Base-by-base conservation (phyloP, 371 early-diverging fungal genomes). In the Fennellomyces sp. region DNA sequence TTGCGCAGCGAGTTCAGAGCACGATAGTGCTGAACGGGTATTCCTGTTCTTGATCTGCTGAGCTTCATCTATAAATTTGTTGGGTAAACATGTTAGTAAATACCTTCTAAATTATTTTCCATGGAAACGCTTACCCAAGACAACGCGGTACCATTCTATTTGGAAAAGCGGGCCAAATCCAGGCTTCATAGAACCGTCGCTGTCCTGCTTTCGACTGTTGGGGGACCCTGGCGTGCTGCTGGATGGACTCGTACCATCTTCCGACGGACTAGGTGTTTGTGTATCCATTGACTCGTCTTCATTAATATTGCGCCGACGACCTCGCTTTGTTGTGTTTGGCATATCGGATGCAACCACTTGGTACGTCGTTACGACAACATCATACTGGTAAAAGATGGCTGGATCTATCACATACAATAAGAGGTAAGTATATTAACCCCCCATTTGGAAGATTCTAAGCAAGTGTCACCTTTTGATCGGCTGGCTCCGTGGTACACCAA, bases 41-140 rank as follows among this genome's bases (percentile, higher is more conserved):
- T 70, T 72, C 31, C 78, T 76, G 72, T 94, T 94, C 64, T 92
- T 91, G 42, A 97, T 91, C 21, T 84, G 69, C 63, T 97, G 97
- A 4, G 95, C 96, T 75, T 97, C 97, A 71, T 97, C 97, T 57
- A 89, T 57, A 29, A 92, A 70, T 21, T 15, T 25, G 89, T 50
- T 4, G 70, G 68, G 30, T 73, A 63, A 17, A 1, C 13, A n/a
- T 39, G n/a, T n/a, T n/a, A n/a, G n/a, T n/a, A n/a, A n/a, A n/a
- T n/a, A n/a, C 39, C 17, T 13, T 39, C 39, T 39, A 13, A 6
- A n/a, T 11, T 39, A 5, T 39, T 39, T 39, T 33, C 8, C 13
- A 33, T 8, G 35, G 35, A 33, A 33, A 39, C 10, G n/a, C 56
- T 51, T 63, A 73, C 72, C 74, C 30, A 81, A 52, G 7, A 82